Evolutionary conservation across 257 asterid genomes (phyloP).

Genomic region (Mitragyna speciosa): DNA sequence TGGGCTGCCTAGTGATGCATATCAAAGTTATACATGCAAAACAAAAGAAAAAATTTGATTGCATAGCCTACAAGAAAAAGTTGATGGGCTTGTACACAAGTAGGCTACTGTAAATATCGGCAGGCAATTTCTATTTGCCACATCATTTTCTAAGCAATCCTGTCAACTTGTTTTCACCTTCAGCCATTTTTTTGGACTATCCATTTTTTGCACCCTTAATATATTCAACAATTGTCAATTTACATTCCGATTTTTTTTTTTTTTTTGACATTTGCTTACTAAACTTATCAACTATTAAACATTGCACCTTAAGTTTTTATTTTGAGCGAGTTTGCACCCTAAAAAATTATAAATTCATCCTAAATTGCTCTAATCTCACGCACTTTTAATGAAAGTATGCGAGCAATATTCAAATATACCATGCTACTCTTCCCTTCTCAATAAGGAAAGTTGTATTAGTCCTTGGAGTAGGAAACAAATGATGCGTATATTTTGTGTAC

Average conservation of each 20-base stretch:
- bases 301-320: not conserved
- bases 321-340: not conserved
- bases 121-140: constrained; percentile 3
- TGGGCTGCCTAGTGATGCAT: not conserved
- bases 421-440: not conserved
- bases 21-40: not conserved
- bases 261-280: not conserved
- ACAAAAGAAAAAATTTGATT: not conserved
- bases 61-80: not conserved
- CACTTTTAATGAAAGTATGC: not conserved
- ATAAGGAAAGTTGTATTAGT: no score
- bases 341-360: no score
- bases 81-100: not conserved
- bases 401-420: not conserved
- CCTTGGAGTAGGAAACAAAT: not conserved
- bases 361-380: not conserved
- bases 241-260: not conserved
- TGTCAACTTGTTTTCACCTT: not conserved
- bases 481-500: not conserved
- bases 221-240: not conserved
- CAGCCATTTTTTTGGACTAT: not conserved
- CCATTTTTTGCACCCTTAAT: not conserved
- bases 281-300: no score
- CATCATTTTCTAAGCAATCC: not conserved
- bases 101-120: not conserved